Conservation (phyloP, 1,284 basidiomycete genomes). For the Paramarasmius palmivorus region DNA sequence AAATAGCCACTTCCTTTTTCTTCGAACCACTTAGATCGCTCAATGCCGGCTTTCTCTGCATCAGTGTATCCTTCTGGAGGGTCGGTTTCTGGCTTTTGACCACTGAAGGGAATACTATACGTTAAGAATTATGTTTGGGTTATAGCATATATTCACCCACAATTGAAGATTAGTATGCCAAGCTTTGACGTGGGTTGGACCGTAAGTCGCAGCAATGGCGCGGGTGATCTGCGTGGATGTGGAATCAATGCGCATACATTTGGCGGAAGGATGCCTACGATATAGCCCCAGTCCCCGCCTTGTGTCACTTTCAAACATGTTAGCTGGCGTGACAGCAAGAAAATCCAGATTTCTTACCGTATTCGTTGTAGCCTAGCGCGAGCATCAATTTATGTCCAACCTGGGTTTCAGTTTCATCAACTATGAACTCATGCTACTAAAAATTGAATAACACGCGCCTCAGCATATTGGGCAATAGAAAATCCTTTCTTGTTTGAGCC, state of each 20-base stretch:
- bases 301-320: constrained; percentile 39
- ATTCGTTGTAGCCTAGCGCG: neutral
- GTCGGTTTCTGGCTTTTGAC: too few species aligned
- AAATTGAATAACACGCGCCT: constrained; percentile 22
- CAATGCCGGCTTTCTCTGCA: constrained; percentile 12
- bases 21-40: too few species aligned
- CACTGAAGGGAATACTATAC: constrained; percentile 10
- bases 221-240: constrained; percentile 27
- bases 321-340: constrained; percentile 13
- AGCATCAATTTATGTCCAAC: neutral
- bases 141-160: too few species aligned
- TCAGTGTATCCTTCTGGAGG: neutral
- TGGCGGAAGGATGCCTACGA: constrained; percentile 30
- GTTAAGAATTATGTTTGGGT: too few species aligned
- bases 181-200: too few species aligned
- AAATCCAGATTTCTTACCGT: too few species aligned
- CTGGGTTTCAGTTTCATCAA: too few species aligned
- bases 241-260: too few species aligned
- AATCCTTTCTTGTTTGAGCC: constrained; percentile 33
- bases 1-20: too few species aligned
- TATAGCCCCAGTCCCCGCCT: constrained; percentile 54
- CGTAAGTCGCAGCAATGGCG: constrained; percentile 29
- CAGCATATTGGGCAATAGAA: constrained; percentile 31
- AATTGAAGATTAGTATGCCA: constrained; percentile 24
- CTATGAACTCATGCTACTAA: too few species aligned